phyloP scores from a whole-genome alignment of 805 yeast species.

The Metschnikowia baotianmanensis region DNA sequence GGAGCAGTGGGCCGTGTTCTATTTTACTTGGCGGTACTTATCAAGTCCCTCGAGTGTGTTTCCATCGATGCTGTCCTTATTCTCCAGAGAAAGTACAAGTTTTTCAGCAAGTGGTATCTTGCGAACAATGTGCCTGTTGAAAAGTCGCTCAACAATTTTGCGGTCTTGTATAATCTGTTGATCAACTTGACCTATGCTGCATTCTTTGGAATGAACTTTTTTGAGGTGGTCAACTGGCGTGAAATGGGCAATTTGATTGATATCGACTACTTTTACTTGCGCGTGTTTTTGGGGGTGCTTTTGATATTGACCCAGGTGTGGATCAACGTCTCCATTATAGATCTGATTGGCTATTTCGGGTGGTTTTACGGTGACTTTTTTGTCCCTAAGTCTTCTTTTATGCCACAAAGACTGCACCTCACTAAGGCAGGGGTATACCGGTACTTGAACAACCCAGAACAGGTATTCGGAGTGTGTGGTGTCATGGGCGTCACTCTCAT shows the following conservation, averaged over 20 bases:
- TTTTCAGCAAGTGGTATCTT: slow-evolving; percentile 63
- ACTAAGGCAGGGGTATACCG: slow-evolving; percentile 81
- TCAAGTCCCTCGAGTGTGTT: slow-evolving; percentile 51
- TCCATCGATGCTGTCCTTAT: slow-evolving; percentile 51
- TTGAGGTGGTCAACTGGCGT: slow-evolving; percentile 20
- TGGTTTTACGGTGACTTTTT: slow-evolving; percentile 90
- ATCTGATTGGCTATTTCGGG: slow-evolving; percentile 78
- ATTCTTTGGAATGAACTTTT: slow-evolving; percentile 42
- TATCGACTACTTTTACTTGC: slow-evolving; percentile 44
- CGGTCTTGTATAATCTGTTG: slow-evolving; percentile 54
- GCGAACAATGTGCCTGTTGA: slow-evolving; percentile 62
- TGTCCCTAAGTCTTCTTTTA: slow-evolving; percentile 45
- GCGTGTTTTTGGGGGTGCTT: slow-evolving; percentile 57
- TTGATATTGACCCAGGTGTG: slow-evolving; percentile 60
- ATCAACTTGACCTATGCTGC: slow-evolving; percentile 55
- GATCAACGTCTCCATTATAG: slow-evolving; percentile 66
- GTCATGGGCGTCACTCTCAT: slow-evolving; percentile 74
- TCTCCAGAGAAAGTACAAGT: slow-evolving; percentile 57
- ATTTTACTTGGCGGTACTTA: slow-evolving; percentile 41
- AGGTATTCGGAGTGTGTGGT: slow-evolving; percentile 73
- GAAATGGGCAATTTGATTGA: slow-evolving; percentile 11
- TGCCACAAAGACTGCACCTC: slow-evolving; percentile 44
- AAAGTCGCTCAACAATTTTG: slow-evolving; percentile 72
- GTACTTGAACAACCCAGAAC: slow-evolving; percentile 80
- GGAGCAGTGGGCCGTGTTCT: slow-evolving; percentile 20